phyloP scores from a whole-genome alignment of 2,329 filamentous ascomycete species.

The Fusarium cicatricum region DNA sequence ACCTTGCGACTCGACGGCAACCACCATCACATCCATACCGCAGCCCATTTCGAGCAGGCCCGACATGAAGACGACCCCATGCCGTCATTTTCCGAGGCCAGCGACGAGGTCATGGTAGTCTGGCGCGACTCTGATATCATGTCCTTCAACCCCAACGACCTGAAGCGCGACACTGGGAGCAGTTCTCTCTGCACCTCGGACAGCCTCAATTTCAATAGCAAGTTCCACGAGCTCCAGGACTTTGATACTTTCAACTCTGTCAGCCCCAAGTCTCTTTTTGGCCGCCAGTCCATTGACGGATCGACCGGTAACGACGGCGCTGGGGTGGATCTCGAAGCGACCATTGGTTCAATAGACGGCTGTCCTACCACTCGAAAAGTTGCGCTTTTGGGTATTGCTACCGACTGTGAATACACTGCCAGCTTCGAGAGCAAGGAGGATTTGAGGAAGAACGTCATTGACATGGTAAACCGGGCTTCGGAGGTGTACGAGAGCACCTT shows the following conservation, averaged over 20 bases:
- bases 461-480: conserved; percentile 85
- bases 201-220: conserved; percentile 79
- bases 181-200: conserved; percentile 75
- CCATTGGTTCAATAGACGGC: conserved; percentile 83
- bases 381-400: conserved; percentile 88
- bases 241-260: conserved; percentile 66
- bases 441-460: conserved; percentile 78
- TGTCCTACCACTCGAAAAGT: conserved; percentile 92
- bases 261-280: conserved; percentile 72
- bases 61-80: conserved; percentile 76
- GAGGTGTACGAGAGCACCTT: conserved; percentile 89
- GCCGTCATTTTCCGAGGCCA: conserved; percentile 57
- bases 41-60: conserved; percentile 76
- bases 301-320: conserved; percentile 75
- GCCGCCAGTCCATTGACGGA: conserved; percentile 73
- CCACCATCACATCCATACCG: conserved; percentile 86
- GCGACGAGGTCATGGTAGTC: conserved; percentile 83
- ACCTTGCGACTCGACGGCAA: conserved; percentile 83
- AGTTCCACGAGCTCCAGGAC: conserved; percentile 61
- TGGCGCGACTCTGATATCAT: conserved; percentile 90
- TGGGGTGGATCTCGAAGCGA: conserved; percentile 74
- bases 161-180: conserved; percentile 65
- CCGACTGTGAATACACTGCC: conserved; percentile 87
- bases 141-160: conserved; percentile 57
- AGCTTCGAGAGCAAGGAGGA: conserved; percentile 72